Percentiles rank a stretch among this genome's conserved stretches.
Conservation (phyloP, 495 filamentous ascomycete genomes). For the Filosporella fistucella region DNA sequence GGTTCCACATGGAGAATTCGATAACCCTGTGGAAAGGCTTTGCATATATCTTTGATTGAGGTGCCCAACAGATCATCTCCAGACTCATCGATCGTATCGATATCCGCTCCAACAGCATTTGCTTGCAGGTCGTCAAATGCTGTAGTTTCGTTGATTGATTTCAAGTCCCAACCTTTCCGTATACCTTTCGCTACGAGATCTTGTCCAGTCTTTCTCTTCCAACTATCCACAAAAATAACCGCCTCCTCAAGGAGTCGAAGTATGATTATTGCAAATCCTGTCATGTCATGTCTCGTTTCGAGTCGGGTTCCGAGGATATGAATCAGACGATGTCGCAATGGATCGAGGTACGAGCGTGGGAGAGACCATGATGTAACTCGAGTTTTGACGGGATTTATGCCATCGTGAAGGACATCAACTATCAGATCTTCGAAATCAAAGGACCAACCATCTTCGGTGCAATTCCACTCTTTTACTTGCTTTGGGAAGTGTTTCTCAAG, state of each 20-base stretch:
- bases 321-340: neutral
- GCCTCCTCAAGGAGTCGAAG: slow-evolving; percentile 6
- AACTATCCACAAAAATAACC: neutral
- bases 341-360: slow-evolving; percentile 1
- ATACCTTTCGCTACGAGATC: neutral
- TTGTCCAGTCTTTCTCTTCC: neutral
- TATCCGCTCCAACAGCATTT: slow-evolving; percentile 9
- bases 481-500: neutral
- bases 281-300: neutral
- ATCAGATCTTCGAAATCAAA: slow-evolving; percentile 10
- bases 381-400: neutral
- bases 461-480: slow-evolving; percentile 3
- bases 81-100: slow-evolving; percentile 7
- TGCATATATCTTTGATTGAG: slow-evolving; percentile 31
- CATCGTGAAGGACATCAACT: neutral
- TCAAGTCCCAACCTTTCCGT: slow-evolving; percentile 2
- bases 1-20: slow-evolving; percentile 39
- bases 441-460: slow-evolving; percentile 4
- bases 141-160: neutral
- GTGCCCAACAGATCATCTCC: slow-evolving; percentile 22
- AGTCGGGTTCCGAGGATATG: neutral
- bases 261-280: slow-evolving; percentile 4
- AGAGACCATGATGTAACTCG: neutral
- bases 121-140: neutral
- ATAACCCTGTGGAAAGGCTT: slow-evolving; percentile 23